Evolutionary conservation across 2,329 filamentous ascomycete species (phyloP).

Genomic region (Penicillium glabrum): DNA sequence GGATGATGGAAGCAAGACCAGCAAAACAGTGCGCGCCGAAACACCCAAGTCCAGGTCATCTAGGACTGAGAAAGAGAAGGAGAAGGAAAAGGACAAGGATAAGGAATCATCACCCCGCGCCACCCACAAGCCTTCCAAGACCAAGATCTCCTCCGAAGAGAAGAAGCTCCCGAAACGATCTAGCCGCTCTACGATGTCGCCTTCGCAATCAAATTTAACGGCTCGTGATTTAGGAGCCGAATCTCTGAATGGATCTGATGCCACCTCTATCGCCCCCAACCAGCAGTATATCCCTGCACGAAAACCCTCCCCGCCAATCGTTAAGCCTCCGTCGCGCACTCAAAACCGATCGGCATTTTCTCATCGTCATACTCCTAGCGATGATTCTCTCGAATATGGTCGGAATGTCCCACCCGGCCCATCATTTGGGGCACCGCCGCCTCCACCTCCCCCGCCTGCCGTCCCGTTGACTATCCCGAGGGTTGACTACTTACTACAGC

Average conservation of each 20-base stretch:
- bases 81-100: slow-evolving; percentile 10
- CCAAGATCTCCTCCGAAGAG: slow-evolving; percentile 30
- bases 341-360: slow-evolving; percentile 35
- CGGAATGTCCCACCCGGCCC: slow-evolving; percentile 30
- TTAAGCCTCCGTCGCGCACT: slow-evolving; percentile 36
- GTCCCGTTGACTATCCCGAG: slow-evolving; percentile 68
- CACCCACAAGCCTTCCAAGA: slow-evolving; percentile 36
- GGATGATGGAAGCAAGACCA: slow-evolving; percentile 38
- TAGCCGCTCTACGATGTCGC: slow-evolving; percentile 33
- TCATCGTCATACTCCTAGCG: slow-evolving; percentile 34
- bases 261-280: slow-evolving; percentile 47
- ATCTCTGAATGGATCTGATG: slow-evolving; percentile 45
- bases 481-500: slow-evolving; percentile 88
- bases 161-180: slow-evolving; percentile 34
- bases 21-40: slow-evolving; percentile 37
- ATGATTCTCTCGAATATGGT: slow-evolving; percentile 37
- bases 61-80: slow-evolving; percentile 22
- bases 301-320: slow-evolving; percentile 28
- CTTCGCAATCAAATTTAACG: slow-evolving; percentile 37
- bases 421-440: slow-evolving; percentile 54
- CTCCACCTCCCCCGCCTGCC: slow-evolving; percentile 73
- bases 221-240: slow-evolving; percentile 35
- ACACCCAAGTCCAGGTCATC: slow-evolving; percentile 40
- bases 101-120: slow-evolving; percentile 37
- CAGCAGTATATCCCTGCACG: slow-evolving; percentile 35